Evolutionary conservation across 352 stramenopile species (phyloP).

Genomic region (Ophiocytium majus): DNA sequence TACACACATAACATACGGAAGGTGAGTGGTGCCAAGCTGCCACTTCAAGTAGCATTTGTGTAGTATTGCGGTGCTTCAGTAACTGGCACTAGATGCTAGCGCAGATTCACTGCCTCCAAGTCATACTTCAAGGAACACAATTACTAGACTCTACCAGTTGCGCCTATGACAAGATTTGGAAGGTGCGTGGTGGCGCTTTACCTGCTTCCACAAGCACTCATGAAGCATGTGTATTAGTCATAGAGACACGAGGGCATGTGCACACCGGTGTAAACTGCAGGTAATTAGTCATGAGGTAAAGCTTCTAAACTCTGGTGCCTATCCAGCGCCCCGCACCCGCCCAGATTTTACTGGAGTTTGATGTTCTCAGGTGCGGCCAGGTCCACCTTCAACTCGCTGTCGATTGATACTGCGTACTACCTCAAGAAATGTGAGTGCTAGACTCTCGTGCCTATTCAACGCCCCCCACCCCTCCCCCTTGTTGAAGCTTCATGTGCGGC

Average conservation of each 20-base stretch:
- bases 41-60: too few relatives aligned
- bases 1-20: too few relatives aligned
- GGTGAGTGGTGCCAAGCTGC: too few relatives aligned
- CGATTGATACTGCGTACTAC: background rate
- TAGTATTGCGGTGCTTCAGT: too few relatives aligned
- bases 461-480: background rate
- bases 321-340: background rate
- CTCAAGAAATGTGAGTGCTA: background rate
- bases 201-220: background rate
- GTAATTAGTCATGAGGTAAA: background rate
- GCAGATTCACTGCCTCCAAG: too few relatives aligned
- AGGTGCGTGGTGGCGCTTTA: conserved; percentile 21
- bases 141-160: too few relatives aligned
- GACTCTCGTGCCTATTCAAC: background rate
- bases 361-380: background rate
- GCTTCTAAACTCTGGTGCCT: background rate
- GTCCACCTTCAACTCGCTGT: background rate
- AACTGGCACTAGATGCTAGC: too few relatives aligned
- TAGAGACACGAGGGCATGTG: too few relatives aligned
- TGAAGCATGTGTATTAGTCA: too few relatives aligned
- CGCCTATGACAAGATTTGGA: conserved; percentile 94
- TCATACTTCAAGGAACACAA: too few relatives aligned
- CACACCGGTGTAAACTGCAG: background rate
- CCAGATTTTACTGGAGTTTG: background rate
- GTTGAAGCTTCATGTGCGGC: too few relatives aligned